Percentiles rank a stretch among this genome's conserved stretches.
phyloP scores from a whole-genome alignment of 257 asterid species.

The Solanum arcanum region DNA sequence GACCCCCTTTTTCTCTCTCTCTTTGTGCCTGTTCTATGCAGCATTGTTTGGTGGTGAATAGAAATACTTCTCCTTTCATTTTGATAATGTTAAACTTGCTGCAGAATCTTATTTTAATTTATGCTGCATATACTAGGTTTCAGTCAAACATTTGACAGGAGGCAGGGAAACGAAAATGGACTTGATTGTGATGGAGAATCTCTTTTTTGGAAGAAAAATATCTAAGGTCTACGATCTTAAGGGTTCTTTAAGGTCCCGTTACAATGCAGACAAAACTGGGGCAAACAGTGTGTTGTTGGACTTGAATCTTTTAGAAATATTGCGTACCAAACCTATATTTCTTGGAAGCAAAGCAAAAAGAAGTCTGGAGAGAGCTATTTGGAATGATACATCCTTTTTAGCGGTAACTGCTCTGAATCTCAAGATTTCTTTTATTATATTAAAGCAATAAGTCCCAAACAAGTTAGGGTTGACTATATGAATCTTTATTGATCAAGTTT shows the following conservation, averaged over 20 bases:
- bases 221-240: constrained; percentile 78
- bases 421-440: not conserved
- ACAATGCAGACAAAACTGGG: constrained; percentile 55
- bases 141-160: constrained; percentile 48
- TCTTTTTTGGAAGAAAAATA: constrained; percentile 61
- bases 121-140: constrained; percentile 30
- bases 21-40: not conserved
- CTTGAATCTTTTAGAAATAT: constrained; percentile 70
- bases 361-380: constrained; percentile 80
- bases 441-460: not conserved
- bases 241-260: constrained; percentile 76
- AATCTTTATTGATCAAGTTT: not conserved
- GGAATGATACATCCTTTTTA: constrained; percentile 91
- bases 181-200: constrained; percentile 97
- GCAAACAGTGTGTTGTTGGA: constrained; percentile 71
- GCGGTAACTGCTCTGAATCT: constrained; percentile 37
- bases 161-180: constrained; percentile 91
- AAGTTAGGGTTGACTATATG: not conserved
- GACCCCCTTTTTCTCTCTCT: not conserved
- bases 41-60: not conserved
- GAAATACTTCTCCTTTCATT: not conserved
- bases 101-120: not conserved
- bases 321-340: constrained; percentile 71
- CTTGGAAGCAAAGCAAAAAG: constrained; percentile 87
- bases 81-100: not conserved